Conservation (phyloP, 345 rosid species). For the Stellera chamaejasme region DNA sequence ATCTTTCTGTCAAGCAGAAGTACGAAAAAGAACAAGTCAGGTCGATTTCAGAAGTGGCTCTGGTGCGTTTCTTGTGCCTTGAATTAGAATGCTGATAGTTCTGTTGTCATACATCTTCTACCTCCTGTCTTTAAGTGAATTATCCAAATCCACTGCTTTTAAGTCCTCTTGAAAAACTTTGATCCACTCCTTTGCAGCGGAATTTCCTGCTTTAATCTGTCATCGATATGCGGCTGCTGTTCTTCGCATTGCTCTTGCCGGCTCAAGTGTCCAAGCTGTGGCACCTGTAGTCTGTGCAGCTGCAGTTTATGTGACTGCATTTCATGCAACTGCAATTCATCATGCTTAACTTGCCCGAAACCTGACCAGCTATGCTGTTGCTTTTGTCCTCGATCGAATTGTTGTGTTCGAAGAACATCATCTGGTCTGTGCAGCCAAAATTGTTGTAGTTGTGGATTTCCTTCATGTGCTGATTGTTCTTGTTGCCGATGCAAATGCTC, state of each 20-base stretch:
- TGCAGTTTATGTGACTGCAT: not conserved
- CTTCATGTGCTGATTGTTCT: constrained; percentile 36
- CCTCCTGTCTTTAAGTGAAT: too few relatives aligned
- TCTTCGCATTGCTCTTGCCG: not conserved
- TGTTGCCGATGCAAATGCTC: constrained; percentile 36
- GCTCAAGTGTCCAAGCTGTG: not conserved
- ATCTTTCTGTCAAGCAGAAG: too few relatives aligned
- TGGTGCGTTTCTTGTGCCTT: too few relatives aligned
- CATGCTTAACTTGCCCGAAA: not conserved
- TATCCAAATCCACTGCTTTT: too few relatives aligned
- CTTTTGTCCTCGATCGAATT: constrained; percentile 29
- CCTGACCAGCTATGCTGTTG: constrained; percentile 10
- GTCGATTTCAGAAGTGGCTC: too few relatives aligned
- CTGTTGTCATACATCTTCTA: too few relatives aligned
- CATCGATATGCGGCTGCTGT: not conserved
- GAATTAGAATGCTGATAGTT: too few relatives aligned
- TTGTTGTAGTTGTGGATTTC: constrained; percentile 33
- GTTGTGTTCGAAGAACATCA: constrained; percentile 25
- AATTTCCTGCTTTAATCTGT: not conserved
- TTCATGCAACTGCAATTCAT: not conserved
- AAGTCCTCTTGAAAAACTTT: not conserved
- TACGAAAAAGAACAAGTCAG: too few relatives aligned
- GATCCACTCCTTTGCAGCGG: not conserved
- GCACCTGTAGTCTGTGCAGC: not conserved
- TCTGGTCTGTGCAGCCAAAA: constrained; percentile 12